Conservation (phyloP, 2,329 filamentous ascomycete genomes). For the Fusarium denticulatum region DNA sequence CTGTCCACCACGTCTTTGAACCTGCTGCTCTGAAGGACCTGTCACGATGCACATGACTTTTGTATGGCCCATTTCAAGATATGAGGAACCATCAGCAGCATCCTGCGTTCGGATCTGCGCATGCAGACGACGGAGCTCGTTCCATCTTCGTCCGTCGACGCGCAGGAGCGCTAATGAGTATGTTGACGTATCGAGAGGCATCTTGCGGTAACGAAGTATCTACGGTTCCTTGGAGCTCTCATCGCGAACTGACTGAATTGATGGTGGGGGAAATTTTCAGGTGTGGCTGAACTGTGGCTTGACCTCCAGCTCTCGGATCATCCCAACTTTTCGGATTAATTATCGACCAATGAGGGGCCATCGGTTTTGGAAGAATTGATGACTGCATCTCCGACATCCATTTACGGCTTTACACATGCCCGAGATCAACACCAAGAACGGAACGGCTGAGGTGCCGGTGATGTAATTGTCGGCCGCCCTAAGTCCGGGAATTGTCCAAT, state of each 20-base stretch:
- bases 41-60: constrained; percentile 94
- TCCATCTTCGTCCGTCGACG: constrained; percentile 90
- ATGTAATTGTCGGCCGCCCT: constrained; percentile 24
- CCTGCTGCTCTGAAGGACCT: constrained; percentile 77
- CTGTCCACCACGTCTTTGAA: constrained; percentile 52
- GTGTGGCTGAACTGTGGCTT: constrained; percentile 41
- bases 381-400: constrained; percentile 16
- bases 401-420: constrained; percentile 27
- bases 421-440: constrained; percentile 11
- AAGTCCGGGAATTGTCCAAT: constrained; percentile 8
- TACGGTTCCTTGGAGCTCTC: not conserved
- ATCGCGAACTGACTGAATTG: constrained; percentile 14
- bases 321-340: constrained; percentile 24
- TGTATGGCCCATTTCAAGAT: constrained; percentile 97
- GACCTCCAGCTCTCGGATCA: constrained; percentile 13
- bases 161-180: constrained; percentile 88
- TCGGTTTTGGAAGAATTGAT: constrained; percentile 40
- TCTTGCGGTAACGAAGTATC: constrained; percentile 49
- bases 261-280: constrained; percentile 43
- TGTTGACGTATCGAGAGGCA: constrained; percentile 95
- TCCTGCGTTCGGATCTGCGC: constrained; percentile 93
- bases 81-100: constrained; percentile 90
- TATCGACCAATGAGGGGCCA: not conserved
- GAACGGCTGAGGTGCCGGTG: not conserved
- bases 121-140: constrained; percentile 89